Evolutionary conservation across 176 grass and related monocot species (phyloP), one percentile per base, ranked within the genome.

Genomic region (Eragrostis curvula): DNA sequence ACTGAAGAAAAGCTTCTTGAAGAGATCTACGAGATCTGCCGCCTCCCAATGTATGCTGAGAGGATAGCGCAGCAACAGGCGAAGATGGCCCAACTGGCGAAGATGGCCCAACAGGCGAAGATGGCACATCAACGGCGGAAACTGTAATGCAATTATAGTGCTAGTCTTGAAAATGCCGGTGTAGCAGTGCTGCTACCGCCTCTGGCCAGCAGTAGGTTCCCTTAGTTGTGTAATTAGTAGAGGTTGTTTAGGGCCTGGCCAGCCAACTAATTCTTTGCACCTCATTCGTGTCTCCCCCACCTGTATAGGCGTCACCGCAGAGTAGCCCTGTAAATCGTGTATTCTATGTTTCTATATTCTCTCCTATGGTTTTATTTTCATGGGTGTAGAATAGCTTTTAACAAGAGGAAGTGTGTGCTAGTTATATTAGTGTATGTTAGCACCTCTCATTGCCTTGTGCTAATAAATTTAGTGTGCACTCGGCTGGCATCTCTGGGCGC

Each of bases 11-110:
- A 94, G 58, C 94, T 97, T 80, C 81, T 97, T 9, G 70, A 82
- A 77, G 89, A 97, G 65, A 97, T 97, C 29, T 27, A 77, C 0
- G 89, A 94, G 81, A 97, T 94, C 21, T 86, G 74, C 30, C 57
- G 81, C 50, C 94, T 97, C 49, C 94, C 94, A 0, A 97, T 97
- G 94, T 97, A 94, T 82, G 78, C 73, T 1, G 94, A 97, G 84
- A 87, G 91, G 79, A 93, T 93, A 66, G 51, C 63, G 10, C 83
- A 88, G n/a, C 82, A 67, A 70, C 89, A 95, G 12, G 74, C 84
- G 30, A 90, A 74, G 79, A 85, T 89, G 87, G 87, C 77, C 12
- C 70, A 89, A 5, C 87, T 9, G 8, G 64, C 82, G n/a, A 89
- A 77, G 77, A 86, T 90, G 84, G 88, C 84, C 12, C 88, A 73